Evolutionary conservation across 257 asterid species (phyloP), one percentile per base, ranked within the genome.

Genomic region (Echites panduratus): DNA sequence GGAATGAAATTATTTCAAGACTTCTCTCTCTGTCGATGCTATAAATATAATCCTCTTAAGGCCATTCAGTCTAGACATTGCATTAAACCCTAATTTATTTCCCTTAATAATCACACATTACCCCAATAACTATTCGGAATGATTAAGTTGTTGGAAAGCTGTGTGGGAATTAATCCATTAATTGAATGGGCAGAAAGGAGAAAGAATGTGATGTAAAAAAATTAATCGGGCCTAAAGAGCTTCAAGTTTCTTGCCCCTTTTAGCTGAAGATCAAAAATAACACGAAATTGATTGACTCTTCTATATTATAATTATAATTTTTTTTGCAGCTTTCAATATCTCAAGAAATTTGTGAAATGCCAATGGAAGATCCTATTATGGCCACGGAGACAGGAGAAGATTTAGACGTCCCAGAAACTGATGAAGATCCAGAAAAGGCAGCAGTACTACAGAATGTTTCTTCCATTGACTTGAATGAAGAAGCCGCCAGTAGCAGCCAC

Each of bases 391-490:
- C 70, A 43, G 84, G 82, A 62, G 54, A 41, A 78, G 10, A 19
- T 53, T 50, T 56, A 64, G 24, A 58, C n/a, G 43, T 0, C 45
- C 49, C 44, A 32, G 67, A 14, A 71, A 73, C 10, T 53, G 73
- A 32, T 24, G 79, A 79, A 75, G 58, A 26, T 19, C 59, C 58
- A 70, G 79, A 74, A 50, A 81, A 70, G 68, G 44, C 68, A 57
- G 56, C 73, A 14, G 20, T 5, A 49, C 75, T 85, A 6, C 84
- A 80, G 41, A n/a, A n/a, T n/a, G n/a, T n/a, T n/a, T n/a, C n/a
- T n/a, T 87, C 86, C 11, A 84, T 91, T 13, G 91, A 93, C 76
- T 79, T 93, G 82, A 91, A 93, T 26, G 92, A 88, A 79, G 92
- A 87, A 69, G 90, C 85, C 1, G 75, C 73, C 13, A 79, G 84